phyloP scores from a whole-genome alignment of 495 filamentous ascomycete species.

The Pseudevernia furfuracea region DNA sequence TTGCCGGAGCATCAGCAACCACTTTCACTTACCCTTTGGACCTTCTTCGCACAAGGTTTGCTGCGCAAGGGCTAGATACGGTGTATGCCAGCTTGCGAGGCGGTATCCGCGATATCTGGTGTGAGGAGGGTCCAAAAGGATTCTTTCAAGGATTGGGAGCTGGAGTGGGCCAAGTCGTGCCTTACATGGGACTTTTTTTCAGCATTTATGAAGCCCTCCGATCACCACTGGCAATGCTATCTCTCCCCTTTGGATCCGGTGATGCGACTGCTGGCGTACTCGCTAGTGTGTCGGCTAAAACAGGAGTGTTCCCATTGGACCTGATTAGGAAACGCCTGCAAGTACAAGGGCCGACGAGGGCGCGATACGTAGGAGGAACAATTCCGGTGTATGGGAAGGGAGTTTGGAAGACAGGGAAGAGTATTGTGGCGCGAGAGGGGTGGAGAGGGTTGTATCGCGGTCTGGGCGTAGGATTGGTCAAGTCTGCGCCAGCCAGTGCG shows the following conservation, averaged over 20 bases:
- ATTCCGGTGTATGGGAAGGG: conserved; percentile 72
- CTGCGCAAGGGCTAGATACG: conserved; percentile 79
- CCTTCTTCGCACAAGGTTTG: conserved; percentile 88
- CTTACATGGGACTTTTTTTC: conserved; percentile 97
- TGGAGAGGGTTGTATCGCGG: conserved; percentile 78
- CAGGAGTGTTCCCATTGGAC: conserved; percentile 88
- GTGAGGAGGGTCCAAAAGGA: conserved; percentile 62
- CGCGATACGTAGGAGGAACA: conserved; percentile 71
- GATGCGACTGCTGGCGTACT: conserved; percentile 75
- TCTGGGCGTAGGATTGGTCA: conserved; percentile 78
- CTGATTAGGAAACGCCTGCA: conserved; percentile 87
- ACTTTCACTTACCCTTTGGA: conserved; percentile 86
- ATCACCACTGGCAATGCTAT: conserved; percentile 41
- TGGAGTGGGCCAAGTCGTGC: conserved; percentile 76
- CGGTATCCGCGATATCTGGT: conserved; percentile 64
- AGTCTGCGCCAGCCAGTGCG: conserved; percentile 90
- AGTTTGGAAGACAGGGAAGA: conserved; percentile 52
- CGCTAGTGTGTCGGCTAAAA: conserved; percentile 75
- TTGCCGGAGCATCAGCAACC: conserved; percentile 73
- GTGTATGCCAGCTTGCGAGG: conserved; percentile 64
- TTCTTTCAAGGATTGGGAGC: conserved; percentile 84
- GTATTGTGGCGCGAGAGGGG: conserved; percentile 67
- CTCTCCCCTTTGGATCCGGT: conserved; percentile 64
- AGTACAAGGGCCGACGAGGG: conserved; percentile 82
- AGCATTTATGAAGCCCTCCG: conserved; percentile 71